Evolutionary conservation across 2,329 filamentous ascomycete genomes (phyloP).

Genomic region (Aspergillus awamori): DNA sequence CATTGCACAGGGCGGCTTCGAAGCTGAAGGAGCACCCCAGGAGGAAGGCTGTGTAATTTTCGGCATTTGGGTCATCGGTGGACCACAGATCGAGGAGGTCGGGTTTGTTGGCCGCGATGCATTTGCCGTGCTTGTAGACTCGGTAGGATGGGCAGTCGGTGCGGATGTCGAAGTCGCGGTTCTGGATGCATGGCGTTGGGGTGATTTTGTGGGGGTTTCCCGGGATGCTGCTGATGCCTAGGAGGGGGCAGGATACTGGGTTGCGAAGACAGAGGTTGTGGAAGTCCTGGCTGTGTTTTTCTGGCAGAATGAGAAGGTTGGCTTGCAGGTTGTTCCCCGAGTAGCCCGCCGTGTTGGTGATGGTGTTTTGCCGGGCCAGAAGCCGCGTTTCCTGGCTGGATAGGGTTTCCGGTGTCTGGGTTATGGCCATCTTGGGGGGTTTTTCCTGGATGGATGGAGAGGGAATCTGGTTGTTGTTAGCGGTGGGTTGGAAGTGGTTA

Average conservation of each 20-base stretch:
- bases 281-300: slow-evolving; percentile 61
- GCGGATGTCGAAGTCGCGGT: slow-evolving; percentile 56
- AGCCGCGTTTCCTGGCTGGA: slow-evolving; percentile 44
- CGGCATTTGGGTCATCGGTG: slow-evolving; percentile 13
- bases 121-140: slow-evolving; percentile 57
- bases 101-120: slow-evolving; percentile 37
- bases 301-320: slow-evolving; percentile 64
- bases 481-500: too few species aligned
- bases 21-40: slow-evolving; percentile 68
- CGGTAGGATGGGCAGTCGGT: slow-evolving; percentile 62
- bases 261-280: slow-evolving; percentile 62
- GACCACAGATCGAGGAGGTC: slow-evolving; percentile 59
- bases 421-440: not conserved
- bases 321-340: slow-evolving; percentile 61
- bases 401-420: not conserved
- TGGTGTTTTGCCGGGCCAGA: slow-evolving; percentile 45
- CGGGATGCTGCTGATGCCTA: slow-evolving; percentile 50
- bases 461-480: too few species aligned
- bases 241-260: slow-evolving; percentile 63
- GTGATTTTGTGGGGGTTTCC: slow-evolving; percentile 40
- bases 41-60: slow-evolving; percentile 63
- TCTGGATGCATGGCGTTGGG: slow-evolving; percentile 28
- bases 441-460: too few species aligned
- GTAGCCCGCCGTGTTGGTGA: slow-evolving; percentile 57
- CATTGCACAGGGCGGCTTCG: slow-evolving; percentile 57